These are phyloP conservation scores for Coemansia sp. DNA, from an alignment of 192 early-diverging fungal species.

Conservation along the genomic window DNA sequence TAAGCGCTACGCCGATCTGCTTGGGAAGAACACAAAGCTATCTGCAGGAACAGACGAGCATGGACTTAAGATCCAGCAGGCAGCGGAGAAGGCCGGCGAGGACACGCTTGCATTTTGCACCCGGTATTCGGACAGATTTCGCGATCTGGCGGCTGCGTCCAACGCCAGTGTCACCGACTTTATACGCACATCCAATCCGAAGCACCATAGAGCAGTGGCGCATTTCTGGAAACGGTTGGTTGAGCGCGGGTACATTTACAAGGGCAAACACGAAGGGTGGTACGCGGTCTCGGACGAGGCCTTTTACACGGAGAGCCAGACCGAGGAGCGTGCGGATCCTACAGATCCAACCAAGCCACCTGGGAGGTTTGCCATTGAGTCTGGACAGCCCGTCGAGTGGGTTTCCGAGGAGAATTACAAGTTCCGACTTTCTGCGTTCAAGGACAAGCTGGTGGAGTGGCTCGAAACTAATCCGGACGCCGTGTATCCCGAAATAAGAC, in stretches of 20 bases:
- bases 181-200: slow-evolving; percentile 81
- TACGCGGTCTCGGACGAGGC: slow-evolving; percentile 96
- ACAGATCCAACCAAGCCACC: slow-evolving; percentile 13
- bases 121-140: slow-evolving; percentile 56
- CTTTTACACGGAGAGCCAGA: slow-evolving; percentile 75
- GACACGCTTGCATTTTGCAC: slow-evolving; percentile 81
- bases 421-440: slow-evolving; percentile 72
- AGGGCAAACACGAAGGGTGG: slow-evolving; percentile 90
- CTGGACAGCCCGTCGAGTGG: slow-evolving; percentile 87
- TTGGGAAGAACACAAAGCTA: slow-evolving; percentile 57
- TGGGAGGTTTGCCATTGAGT: slow-evolving; percentile 65
- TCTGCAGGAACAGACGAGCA: slow-evolving; percentile 91
- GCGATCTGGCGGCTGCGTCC: slow-evolving; percentile 66
- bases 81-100: slow-evolving; percentile 63
- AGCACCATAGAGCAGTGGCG: slow-evolving; percentile 70
- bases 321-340: slow-evolving; percentile 61
- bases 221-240: slow-evolving; percentile 73
- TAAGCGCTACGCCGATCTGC: slow-evolving; percentile 71
- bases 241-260: slow-evolving; percentile 80
- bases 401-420: slow-evolving; percentile 92
- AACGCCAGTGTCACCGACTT: slow-evolving; percentile 79
- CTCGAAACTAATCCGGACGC: slow-evolving; percentile 64
- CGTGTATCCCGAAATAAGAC: slow-evolving; percentile 64
- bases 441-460: slow-evolving; percentile 67
- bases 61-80: slow-evolving; percentile 96